Base-by-base conservation (phyloP, 805 yeast genomes). In the Nakazawaea wickerhamii region DNA sequence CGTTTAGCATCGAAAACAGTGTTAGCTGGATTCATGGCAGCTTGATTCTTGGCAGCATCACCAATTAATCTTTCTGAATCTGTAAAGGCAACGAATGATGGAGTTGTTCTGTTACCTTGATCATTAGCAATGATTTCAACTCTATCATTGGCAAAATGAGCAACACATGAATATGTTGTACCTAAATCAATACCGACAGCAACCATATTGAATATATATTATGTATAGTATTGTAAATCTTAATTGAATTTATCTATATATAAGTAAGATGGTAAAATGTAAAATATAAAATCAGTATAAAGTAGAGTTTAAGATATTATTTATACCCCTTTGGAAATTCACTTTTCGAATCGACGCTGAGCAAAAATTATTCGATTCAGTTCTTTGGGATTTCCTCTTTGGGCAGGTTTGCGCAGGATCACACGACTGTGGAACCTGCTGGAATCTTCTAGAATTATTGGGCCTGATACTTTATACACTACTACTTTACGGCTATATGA, bases 91-190 rank as follows among this genome's bases (percentile, higher is more conserved):
- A 90, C 97, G 63, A 84, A 90, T 20, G 96, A 90, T 44, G 97
- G 96, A 40, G 97, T 90, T 43, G 90, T 89, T 75, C 97, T 85
- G 80, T 90, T 89, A 80, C 97, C 97, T 73, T 90, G 97, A 68
- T 90, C 97, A 65, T 90, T 90, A 59, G 97, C 95, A 62, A 89
- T 86, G 66, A 89, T 89, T 68, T 89, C 97, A 43, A 90, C 97
- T 61, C 84, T 76, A 53, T 90, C 93, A 59, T 84, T 84, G 56
- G 88, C 75, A 73, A 86, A 88, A 61, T 87, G 93, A 58, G 95
- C 96, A 48, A 89, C 96, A 79, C 96, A 88, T 40, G 95, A 87
- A 74, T 87, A 88, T 48, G 95, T 87, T 43, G 89, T 81, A 70
- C 89, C 89, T 67, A 81, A 78, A 70, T 82, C 89, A 60, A 82